Evolutionary conservation across 768 basidiomycete species (phyloP).

Genomic region (Lactifluus volemus): DNA sequence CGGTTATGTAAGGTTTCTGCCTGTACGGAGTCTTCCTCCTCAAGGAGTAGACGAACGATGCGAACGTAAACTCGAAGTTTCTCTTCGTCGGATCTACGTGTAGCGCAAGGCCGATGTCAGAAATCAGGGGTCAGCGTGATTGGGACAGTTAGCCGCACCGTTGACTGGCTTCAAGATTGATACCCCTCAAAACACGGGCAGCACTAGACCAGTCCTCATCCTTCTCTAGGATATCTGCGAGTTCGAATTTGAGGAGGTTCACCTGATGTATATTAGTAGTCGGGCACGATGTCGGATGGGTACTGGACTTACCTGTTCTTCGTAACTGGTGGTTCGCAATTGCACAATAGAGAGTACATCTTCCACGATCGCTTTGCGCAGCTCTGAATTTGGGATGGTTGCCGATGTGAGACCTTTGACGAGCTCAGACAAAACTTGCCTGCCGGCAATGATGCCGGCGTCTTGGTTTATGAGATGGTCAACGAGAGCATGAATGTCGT

Average conservation of each 20-base stretch:
- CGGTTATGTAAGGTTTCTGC: slow-evolving; percentile 99
- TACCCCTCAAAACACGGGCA: slow-evolving; percentile 84
- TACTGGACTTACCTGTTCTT: slow-evolving; percentile 71
- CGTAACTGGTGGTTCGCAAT: slow-evolving; percentile 81
- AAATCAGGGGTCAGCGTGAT: background rate
- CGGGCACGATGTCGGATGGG: background rate
- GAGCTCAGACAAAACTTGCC: slow-evolving; percentile 81
- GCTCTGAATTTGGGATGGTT: slow-evolving; percentile 41
- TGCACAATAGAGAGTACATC: slow-evolving; percentile 63
- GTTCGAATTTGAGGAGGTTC: slow-evolving; percentile 72
- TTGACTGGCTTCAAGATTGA: slow-evolving; percentile 84
- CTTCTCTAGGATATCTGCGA: slow-evolving; percentile 81
- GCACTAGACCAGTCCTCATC: slow-evolving; percentile 95
- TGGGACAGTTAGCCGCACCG: slow-evolving; percentile 42
- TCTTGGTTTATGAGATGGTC: slow-evolving; percentile 80
- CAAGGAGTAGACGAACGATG: slow-evolving; percentile 87
- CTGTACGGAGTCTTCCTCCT: slow-evolving; percentile 94
- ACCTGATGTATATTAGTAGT: slow-evolving; percentile 41
- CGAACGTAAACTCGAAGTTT: slow-evolving; percentile 88
- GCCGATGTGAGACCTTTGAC: slow-evolving; percentile 59
- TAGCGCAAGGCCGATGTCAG: background rate
- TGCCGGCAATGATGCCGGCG: slow-evolving; percentile 75
- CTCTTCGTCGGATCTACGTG: slow-evolving; percentile 51
- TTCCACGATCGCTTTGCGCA: slow-evolving; percentile 66
- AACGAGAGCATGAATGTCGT: slow-evolving; percentile 63